phyloP scores from a whole-genome alignment of 2,329 filamentous ascomycete species.

The Hymenoscyphus scutula region DNA sequence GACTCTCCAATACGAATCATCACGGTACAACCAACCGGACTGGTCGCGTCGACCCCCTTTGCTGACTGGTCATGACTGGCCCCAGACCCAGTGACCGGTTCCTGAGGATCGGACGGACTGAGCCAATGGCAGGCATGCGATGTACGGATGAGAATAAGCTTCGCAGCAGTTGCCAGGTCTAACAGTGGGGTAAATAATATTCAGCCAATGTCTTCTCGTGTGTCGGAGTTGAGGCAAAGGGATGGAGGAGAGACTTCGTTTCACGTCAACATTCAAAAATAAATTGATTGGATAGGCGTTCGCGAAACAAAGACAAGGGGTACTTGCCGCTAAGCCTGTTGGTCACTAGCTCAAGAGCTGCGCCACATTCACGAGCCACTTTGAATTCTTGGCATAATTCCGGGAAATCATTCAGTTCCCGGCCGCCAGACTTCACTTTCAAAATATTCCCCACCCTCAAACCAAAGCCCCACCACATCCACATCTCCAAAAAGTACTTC shows the following conservation, averaged over 20 bases:
- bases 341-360: not conserved
- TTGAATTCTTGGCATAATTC: too few relatives aligned
- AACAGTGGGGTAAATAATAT: not conserved
- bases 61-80: not conserved
- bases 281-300: not conserved
- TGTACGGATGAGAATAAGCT: not conserved
- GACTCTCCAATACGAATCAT: constrained; percentile 1
- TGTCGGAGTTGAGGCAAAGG: not conserved
- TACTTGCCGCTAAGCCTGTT: not conserved
- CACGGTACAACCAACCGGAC: not conserved
- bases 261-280: constrained; percentile 3
- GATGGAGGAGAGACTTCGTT: not conserved
- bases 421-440: too few relatives aligned
- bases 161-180: not conserved
- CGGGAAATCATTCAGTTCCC: too few relatives aligned
- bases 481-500: too few relatives aligned
- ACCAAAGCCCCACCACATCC: too few relatives aligned
- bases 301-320: not conserved
- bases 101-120: not conserved
- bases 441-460: too few relatives aligned
- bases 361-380: not conserved
- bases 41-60: not conserved
- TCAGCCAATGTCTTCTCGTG: constrained; percentile 1
- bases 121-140: not conserved
- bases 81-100: not conserved